phyloP scores from a whole-genome alignment of 2,329 filamentous ascomycete genomes.

The Orbilia ellipsospora region DNA sequence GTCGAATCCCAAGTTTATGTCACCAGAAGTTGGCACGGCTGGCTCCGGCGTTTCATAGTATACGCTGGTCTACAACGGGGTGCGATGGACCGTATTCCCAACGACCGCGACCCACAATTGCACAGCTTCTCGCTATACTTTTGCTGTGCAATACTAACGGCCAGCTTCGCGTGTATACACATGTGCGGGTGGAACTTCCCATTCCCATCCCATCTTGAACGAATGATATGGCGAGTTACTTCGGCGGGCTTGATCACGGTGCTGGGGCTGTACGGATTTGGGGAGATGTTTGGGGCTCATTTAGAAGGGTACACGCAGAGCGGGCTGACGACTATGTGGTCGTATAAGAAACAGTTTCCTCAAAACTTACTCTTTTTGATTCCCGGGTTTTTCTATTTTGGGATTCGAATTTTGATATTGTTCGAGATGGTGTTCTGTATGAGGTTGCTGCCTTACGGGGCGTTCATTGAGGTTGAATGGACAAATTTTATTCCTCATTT shows the following conservation, averaged over 20 bases:
- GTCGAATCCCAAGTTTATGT: constrained; percentile 57
- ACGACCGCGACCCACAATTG: constrained; percentile 55
- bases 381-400: constrained; percentile 9
- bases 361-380: constrained; percentile 6
- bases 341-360: constrained; percentile 9
- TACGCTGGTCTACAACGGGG: constrained; percentile 52
- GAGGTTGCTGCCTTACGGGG: constrained; percentile 1
- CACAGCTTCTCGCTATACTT: constrained; percentile 35
- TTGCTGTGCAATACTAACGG: constrained; percentile 39
- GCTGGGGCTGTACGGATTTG: constrained; percentile 7
- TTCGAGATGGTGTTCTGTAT: constrained; percentile 6
- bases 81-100: constrained; percentile 59
- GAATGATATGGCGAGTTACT: too few relatives aligned
- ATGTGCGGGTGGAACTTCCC: constrained; percentile 59
- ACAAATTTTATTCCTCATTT: constrained; percentile 13
- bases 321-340: constrained; percentile 6
- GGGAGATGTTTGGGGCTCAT: constrained; percentile 18
- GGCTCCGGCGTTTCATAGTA: constrained; percentile 53
- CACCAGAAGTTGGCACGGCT: constrained; percentile 58
- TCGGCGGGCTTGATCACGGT: background rate
- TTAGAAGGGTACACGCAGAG: constrained; percentile 10
- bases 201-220: constrained; percentile 40
- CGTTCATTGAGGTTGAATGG: constrained; percentile 14
- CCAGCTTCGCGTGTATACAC: constrained; percentile 54
- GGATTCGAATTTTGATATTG: constrained; percentile 8